Base-by-base conservation (phyloP, 1,139 yeast genomes). In the Zhuliangozyma parablackwelliae region DNA sequence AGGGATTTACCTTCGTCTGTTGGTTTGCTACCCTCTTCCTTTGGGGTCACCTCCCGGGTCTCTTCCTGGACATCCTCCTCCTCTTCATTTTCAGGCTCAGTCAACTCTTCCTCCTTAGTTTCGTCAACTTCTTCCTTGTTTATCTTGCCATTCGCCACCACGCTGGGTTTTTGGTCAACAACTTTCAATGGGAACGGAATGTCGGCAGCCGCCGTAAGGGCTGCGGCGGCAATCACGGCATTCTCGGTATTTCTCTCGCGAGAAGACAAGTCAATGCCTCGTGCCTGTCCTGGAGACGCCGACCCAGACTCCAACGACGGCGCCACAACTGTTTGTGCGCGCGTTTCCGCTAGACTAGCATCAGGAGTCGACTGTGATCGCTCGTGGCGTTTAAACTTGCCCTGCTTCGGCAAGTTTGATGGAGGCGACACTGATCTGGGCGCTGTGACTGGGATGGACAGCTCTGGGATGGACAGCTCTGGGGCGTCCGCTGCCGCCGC, bases 151-250 rank as follows among this genome's bases (percentile, higher is more conserved):
- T 29, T 35, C 11, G 13, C 29, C 26, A 40, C 32, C 20, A 31
- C 25, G 9, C 36, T 39, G 11, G 11, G 29, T 11, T 38, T 32
- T 7, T 27, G 34, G 5, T 26, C 25, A n/a, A 30, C 32, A 7
- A 29, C 36, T 29, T 46, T 46, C 30, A 77, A 57, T 0, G 84
- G 84, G 28, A 80, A 51, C 1, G 86, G 86, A 6, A 75, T 70
- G 33, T 78, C 84, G 6, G 85, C 85, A 1, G 86, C 87, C 0
- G 82, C 85, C 1, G 86, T 85, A 35, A 80, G 62, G 0, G 86
- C 86, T 8, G 85, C 86, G 2, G 86, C 86, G 0, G 86, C 87
- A 21, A 80, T 78, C 42, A 70, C 68, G 1, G 82, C 84, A 49
- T 78, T 78, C 41, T 63, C 59, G 27, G 52, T 61, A 39, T 60